phyloP scores from a whole-genome alignment of 805 yeast species.

The Nakazawaea anatomiae region DNA sequence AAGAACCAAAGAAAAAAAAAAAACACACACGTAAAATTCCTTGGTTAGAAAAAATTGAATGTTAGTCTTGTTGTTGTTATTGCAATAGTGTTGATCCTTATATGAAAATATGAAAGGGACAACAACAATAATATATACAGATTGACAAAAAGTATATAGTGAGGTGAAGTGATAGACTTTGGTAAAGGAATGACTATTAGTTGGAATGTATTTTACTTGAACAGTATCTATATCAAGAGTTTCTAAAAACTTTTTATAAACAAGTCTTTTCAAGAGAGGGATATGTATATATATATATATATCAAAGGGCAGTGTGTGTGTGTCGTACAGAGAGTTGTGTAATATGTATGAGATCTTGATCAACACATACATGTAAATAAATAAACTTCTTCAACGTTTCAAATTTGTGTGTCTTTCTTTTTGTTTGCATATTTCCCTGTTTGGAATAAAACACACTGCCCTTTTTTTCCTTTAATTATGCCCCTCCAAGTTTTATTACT shows the following conservation, averaged over 20 bases:
- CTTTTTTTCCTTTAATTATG: too few species aligned
- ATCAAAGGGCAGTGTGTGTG: too few species aligned
- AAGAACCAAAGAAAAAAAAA: not conserved
- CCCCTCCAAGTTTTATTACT: too few species aligned
- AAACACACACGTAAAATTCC: not conserved
- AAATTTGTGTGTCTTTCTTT: not conserved
- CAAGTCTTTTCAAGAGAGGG: not conserved
- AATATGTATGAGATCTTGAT: too few species aligned
- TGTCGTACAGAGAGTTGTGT: too few species aligned
- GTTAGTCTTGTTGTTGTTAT: too few species aligned
- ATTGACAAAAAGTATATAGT: not conserved
- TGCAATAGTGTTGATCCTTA: too few species aligned
- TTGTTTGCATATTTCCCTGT: not conserved
- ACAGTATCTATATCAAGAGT: not conserved
- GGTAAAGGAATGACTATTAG: constrained; percentile 5
- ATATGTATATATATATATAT: not conserved
- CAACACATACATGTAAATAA: too few species aligned
- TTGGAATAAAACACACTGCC: not conserved
- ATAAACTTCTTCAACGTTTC: not conserved
- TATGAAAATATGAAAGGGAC: not conserved
- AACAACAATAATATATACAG: not conserved
- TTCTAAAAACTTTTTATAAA: too few species aligned
- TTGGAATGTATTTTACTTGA: not conserved
- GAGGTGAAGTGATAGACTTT: too few species aligned
- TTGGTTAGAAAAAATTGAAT: too few species aligned